A percentile compares a stretch with the other conserved stretches of the same genome.
Conservation (phyloP, 257 asterid genomes). For the Nicotiana undulata region DNA sequence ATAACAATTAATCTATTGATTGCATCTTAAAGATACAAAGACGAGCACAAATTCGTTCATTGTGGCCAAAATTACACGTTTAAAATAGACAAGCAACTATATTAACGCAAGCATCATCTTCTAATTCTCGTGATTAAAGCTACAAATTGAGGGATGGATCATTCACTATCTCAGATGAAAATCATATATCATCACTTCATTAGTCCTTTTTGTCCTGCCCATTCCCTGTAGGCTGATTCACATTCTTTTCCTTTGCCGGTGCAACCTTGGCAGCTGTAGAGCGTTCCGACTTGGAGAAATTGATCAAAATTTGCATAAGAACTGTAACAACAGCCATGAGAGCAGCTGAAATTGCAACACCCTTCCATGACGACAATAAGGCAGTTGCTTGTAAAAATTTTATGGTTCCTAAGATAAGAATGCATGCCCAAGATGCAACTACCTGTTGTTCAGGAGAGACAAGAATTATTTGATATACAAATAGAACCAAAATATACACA, state of each 20-base stretch:
- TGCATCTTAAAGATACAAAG: neutral
- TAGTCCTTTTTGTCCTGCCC: slow-evolving; percentile 28
- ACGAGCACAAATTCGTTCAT: neutral
- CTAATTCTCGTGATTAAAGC: neutral
- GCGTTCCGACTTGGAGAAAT: slow-evolving; percentile 74
- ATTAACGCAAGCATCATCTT: neutral
- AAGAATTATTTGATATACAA: neutral
- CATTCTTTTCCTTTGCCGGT: slow-evolving; percentile 36
- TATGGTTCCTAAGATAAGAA: slow-evolving; percentile 43
- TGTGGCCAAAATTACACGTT: neutral
- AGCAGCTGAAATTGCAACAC: slow-evolving; percentile 42
- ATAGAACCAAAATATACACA: neutral
- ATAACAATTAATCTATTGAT: neutral
- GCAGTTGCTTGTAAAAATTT: slow-evolving; percentile 55
- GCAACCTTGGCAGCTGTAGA: slow-evolving; percentile 67
- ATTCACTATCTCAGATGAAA: neutral
- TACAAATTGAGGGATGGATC: neutral
- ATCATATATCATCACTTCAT: neutral
- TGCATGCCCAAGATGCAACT: slow-evolving; percentile 60
- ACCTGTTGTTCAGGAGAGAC: slow-evolving; percentile 43
- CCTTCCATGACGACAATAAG: slow-evolving; percentile 86
- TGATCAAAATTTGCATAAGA: slow-evolving; percentile 89
- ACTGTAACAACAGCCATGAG: slow-evolving; percentile 49
- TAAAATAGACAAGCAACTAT: neutral
- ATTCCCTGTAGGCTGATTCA: slow-evolving; percentile 19